These are phyloP conservation scores for Pholiota adiposa DNA, from an alignment of 1,284 basidiomycete species.

Conservation along the genomic window DNA sequence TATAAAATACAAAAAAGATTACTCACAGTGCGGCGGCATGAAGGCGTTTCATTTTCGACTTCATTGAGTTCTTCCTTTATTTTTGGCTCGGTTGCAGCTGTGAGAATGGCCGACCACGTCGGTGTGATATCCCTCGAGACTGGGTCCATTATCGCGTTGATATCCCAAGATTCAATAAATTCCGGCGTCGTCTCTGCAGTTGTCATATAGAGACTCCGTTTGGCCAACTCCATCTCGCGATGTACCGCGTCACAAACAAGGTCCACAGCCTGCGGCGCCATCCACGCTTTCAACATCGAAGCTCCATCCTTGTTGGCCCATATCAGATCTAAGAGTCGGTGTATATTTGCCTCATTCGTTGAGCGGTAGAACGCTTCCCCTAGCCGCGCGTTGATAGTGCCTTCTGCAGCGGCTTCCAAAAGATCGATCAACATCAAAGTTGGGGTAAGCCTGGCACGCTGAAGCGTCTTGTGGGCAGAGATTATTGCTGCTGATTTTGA, in stretches of 20 bases:
- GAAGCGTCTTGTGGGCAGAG: background rate
- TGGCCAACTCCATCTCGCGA: conserved; percentile 24
- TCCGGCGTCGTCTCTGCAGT: conserved; percentile 19
- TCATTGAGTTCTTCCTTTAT: no score
- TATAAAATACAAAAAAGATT: background rate
- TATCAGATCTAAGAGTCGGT: background rate
- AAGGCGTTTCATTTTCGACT: no score
- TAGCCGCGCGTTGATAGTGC: background rate
- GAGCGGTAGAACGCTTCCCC: background rate
- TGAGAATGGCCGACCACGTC: conserved; percentile 20
- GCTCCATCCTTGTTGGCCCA: background rate
- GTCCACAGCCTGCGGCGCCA: conserved; percentile 16
- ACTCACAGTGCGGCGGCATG: background rate
- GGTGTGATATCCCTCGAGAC: conserved; percentile 15
- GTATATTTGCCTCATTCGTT: background rate
- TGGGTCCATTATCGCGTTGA: conserved; percentile 21
- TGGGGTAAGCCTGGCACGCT: background rate
- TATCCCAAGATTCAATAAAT: conserved; percentile 22
- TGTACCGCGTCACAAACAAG: conserved; percentile 19
- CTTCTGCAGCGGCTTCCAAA: background rate
- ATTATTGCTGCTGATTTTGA: background rate
- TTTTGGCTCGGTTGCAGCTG: conserved; percentile 23
- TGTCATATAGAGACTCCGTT: conserved; percentile 20
- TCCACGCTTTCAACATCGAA: conserved; percentile 15
- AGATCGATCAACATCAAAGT: background rate